Conservation (phyloP, 2,329 filamentous ascomycete genomes). For the Orbilia javanica region DNA sequence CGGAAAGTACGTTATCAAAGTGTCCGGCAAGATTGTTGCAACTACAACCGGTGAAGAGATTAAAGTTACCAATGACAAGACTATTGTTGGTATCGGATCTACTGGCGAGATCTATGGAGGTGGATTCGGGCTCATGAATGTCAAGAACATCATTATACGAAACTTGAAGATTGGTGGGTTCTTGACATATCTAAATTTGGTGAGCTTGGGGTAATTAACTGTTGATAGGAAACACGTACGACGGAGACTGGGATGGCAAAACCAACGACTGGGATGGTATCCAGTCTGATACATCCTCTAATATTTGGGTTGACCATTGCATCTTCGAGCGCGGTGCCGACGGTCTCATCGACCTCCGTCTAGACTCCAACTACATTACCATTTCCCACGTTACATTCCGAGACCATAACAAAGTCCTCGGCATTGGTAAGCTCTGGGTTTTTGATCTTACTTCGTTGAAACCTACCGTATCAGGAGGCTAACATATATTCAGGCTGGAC, state of each 20-base stretch:
- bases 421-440: slow-evolving; percentile 50
- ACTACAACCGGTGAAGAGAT: slow-evolving; percentile 45
- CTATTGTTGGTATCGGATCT: slow-evolving; percentile 56
- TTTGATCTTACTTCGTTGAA: not conserved
- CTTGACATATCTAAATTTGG: not conserved
- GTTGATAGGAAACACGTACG: slow-evolving; percentile 59
- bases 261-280: slow-evolving; percentile 61
- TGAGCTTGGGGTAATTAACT: not conserved
- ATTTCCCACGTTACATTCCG: slow-evolving; percentile 60
- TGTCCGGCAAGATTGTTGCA: slow-evolving; percentile 48
- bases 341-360: slow-evolving; percentile 60
- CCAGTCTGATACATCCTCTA: slow-evolving; percentile 60
- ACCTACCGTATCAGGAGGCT: not conserved
- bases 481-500: slow-evolving; percentile 56
- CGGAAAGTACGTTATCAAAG: slow-evolving; percentile 55
- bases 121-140: slow-evolving; percentile 59
- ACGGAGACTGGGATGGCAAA: slow-evolving; percentile 53
- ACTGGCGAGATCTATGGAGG: slow-evolving; percentile 59
- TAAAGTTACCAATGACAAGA: slow-evolving; percentile 46
- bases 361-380: slow-evolving; percentile 61
- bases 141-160: slow-evolving; percentile 61
- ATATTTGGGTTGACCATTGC: slow-evolving; percentile 62
- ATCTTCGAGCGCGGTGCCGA: slow-evolving; percentile 60
- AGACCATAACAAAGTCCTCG: slow-evolving; percentile 62
- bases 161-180: slow-evolving; percentile 59